Evolutionary conservation across 805 yeast genomes (phyloP).

Genomic region (Crinitomyces ghanaensis): DNA sequence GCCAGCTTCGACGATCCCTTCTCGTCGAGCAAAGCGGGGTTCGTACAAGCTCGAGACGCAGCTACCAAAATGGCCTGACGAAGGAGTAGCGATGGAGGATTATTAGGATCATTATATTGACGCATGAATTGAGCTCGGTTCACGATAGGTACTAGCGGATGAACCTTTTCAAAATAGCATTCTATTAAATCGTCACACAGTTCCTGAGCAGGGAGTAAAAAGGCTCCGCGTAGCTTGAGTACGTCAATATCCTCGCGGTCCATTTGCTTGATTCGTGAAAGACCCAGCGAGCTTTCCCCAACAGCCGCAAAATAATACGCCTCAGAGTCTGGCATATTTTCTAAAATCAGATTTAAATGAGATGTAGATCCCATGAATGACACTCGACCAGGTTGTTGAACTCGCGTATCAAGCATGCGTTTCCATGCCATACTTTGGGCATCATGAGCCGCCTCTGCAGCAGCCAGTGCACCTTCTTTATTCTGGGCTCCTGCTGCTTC

Average conservation of each 20-base stretch:
- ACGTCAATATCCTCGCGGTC: conserved; percentile 57
- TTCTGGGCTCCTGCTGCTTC: conserved; percentile 1
- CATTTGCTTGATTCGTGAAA: conserved; percentile 22
- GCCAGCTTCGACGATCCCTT: conserved; percentile 39
- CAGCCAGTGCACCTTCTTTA: conserved; percentile 1
- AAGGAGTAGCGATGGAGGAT: conserved; percentile 51
- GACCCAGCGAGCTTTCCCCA: conserved; percentile 8
- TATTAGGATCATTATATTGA: conserved; percentile 41
- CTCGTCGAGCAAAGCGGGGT: conserved; percentile 40
- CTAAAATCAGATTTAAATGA: conserved; percentile 36
- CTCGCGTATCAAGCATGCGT: conserved; percentile 26
- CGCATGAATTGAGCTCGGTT: conserved; percentile 51
- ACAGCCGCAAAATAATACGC: conserved; percentile 29
- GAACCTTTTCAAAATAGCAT: conserved; percentile 50
- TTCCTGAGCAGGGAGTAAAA: conserved; percentile 49
- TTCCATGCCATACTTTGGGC: conserved; percentile 17
- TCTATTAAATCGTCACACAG: conserved; percentile 50
- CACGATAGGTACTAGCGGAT: conserved; percentile 59
- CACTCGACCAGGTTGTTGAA: conserved; percentile 24
- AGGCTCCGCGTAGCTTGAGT: conserved; percentile 56
- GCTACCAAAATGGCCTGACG: conserved; percentile 60
- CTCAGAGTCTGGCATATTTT: conserved; percentile 36
- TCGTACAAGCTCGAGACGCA: conserved; percentile 50
- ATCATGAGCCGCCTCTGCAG: not conserved
- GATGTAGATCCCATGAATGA: conserved; percentile 47